These are phyloP conservation scores for Pelargonium nanum DNA, from an alignment of 345 rosid species.

Conservation along the genomic window DNA sequence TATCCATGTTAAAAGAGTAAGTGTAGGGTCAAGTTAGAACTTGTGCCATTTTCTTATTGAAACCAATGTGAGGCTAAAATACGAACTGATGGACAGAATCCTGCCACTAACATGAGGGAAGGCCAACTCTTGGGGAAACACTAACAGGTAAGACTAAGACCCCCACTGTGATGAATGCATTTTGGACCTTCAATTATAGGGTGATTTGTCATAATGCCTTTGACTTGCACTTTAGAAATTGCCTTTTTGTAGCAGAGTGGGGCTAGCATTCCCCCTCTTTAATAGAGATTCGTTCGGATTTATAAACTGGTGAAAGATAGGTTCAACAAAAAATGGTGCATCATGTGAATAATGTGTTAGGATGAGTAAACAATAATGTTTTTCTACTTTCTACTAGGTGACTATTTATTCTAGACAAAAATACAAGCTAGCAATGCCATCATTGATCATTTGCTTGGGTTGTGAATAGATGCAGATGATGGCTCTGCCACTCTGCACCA, in stretches of 20 bases:
- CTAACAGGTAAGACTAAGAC: conserved; percentile 9
- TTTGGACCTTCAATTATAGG: conserved; percentile 12
- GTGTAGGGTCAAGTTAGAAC: conserved; percentile 16
- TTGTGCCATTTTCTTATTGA: conserved; percentile 11
- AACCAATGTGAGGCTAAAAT: conserved; percentile 22
- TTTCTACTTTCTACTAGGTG: background rate
- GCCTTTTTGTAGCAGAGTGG: conserved; percentile 1
- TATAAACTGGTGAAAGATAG: background rate
- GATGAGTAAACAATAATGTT: background rate
- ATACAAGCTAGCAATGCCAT: too few relatives aligned
- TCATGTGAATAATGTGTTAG: background rate
- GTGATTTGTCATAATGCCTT: conserved; percentile 8
- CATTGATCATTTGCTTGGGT: background rate
- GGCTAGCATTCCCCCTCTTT: background rate
- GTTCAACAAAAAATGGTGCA: background rate
- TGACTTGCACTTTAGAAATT: conserved; percentile 1
- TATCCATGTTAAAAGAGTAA: conserved; percentile 1
- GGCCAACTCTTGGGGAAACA: conserved; percentile 14
- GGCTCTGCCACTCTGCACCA: background rate
- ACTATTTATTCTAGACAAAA: background rate
- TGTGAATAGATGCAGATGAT: background rate
- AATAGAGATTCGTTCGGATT: background rate
- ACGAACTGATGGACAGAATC: conserved; percentile 13
- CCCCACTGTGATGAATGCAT: conserved; percentile 4
- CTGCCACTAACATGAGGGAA: conserved; percentile 17